These are phyloP conservation scores for Hypoxylon sp. DNA, from an alignment of 2,329 filamentous ascomycete species.

Conservation along the genomic window DNA sequence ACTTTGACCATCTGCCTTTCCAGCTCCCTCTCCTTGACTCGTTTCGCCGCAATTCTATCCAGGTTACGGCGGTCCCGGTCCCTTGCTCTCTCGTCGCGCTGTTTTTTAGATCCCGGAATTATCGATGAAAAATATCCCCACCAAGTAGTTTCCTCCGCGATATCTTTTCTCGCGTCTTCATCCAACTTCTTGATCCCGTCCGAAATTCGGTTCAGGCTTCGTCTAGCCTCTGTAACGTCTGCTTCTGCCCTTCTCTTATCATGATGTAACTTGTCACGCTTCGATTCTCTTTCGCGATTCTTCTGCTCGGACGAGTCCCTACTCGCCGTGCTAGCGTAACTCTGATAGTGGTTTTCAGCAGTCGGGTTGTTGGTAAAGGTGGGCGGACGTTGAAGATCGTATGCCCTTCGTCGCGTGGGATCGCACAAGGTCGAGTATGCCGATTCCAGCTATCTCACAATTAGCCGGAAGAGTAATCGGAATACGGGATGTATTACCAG, in stretches of 20 bases:
- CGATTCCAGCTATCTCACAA: conserved; percentile 34
- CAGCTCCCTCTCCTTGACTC: conserved; percentile 3
- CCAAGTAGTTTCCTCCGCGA: background rate
- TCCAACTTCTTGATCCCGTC: background rate
- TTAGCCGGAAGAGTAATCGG: background rate
- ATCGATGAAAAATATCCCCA: conserved; percentile 4
- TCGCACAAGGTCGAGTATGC: conserved; percentile 43
- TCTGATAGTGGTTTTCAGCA: background rate
- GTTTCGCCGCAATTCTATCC: background rate
- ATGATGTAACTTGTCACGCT: background rate
- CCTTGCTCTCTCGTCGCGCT: background rate
- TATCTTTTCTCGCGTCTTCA: background rate
- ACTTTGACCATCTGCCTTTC: background rate
- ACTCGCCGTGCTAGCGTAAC: background rate
- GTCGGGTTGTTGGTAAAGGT: background rate
- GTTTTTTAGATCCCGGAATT: background rate
- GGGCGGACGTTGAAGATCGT: conserved; percentile 9
- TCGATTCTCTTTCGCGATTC: conserved; percentile 5
- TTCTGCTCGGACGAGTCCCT: background rate
- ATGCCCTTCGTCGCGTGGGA: conserved; percentile 17
- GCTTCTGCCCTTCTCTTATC: background rate
- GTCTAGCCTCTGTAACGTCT: background rate
- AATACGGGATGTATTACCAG: conserved; percentile 22
- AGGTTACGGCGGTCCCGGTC: background rate
- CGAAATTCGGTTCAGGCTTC: background rate